These are phyloP conservation scores for Eucalyptus pauciflora DNA, from an alignment of 345 rosid species.

Conservation along the genomic window DNA sequence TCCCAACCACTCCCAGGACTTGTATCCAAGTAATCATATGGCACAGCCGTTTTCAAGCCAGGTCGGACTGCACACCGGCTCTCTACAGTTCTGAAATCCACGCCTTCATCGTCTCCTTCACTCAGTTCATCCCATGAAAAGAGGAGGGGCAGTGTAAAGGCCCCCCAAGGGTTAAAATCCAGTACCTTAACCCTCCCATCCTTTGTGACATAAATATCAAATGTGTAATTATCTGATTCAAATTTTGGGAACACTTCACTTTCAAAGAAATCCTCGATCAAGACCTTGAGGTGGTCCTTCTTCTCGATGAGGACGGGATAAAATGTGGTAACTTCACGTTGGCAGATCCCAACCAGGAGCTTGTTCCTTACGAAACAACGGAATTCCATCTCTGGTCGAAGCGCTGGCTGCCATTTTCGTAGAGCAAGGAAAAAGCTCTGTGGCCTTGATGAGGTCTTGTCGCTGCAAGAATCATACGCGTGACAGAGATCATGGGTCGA, in stretches of 20 bases:
- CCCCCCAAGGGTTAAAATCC: slow-evolving; percentile 91
- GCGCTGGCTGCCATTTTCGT: slow-evolving; percentile 60
- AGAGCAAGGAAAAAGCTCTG: slow-evolving; percentile 66
- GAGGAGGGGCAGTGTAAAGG: slow-evolving; percentile 59
- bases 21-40: slow-evolving; percentile 62
- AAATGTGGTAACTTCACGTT: slow-evolving; percentile 64
- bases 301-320: slow-evolving; percentile 44
- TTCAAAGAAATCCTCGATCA: slow-evolving; percentile 37
- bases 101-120: slow-evolving; percentile 6
- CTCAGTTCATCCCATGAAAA: slow-evolving; percentile 78
- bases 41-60: slow-evolving; percentile 71
- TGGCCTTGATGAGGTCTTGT: slow-evolving; percentile 42
- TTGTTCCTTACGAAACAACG: slow-evolving; percentile 53
- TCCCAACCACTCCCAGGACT: slow-evolving; percentile 82
- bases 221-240: slow-evolving; percentile 45
- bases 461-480: slow-evolving; percentile 61
- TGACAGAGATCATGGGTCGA: slow-evolving; percentile 63
- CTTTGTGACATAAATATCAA: slow-evolving; percentile 54
- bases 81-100: slow-evolving; percentile 61
- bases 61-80: slow-evolving; percentile 44
- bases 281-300: slow-evolving; percentile 14
- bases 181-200: slow-evolving; percentile 44
- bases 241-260: slow-evolving; percentile 27
- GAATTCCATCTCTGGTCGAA: slow-evolving; percentile 69
- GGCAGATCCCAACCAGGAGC: slow-evolving; percentile 56